A percentile compares a stretch with the other conserved stretches of the same genome.
Conservation (phyloP, 83 land plant species). For the Picea abies region DNA sequence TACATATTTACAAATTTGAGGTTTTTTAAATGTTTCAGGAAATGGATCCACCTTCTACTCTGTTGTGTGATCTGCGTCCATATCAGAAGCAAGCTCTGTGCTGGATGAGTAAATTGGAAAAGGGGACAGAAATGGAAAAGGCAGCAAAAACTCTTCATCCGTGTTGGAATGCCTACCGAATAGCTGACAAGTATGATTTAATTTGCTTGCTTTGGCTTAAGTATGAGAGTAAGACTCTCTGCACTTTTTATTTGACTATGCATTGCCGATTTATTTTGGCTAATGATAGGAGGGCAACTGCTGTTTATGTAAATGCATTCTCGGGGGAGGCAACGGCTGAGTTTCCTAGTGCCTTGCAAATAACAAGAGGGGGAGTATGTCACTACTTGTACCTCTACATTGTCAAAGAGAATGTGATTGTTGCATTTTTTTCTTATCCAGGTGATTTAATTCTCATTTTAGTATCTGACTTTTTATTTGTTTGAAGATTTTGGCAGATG, state of each 20-base stretch:
- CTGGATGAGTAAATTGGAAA: slow-evolving; percentile 83
- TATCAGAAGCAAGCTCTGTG: slow-evolving; percentile 95
- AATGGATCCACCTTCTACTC: slow-evolving; percentile 72
- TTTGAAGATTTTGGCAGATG: slow-evolving; percentile 85
- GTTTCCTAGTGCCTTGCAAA: slow-evolving; percentile 72
- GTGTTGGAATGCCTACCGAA: slow-evolving; percentile 77
- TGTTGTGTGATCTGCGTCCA: slow-evolving; percentile 65
- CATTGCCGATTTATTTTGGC: neutral
- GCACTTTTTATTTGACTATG: neutral
- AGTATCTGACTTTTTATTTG: slow-evolving; percentile 1
- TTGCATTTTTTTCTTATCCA: neutral
- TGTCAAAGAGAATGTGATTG: neutral
- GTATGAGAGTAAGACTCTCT: neutral
- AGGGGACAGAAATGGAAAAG: slow-evolving; percentile 50
- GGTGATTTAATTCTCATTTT: neutral
- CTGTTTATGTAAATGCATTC: slow-evolving; percentile 81
- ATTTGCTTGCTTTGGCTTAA: neutral
- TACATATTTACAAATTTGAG: neutral
- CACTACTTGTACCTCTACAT: neutral
- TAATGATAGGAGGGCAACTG: slow-evolving; percentile 53
- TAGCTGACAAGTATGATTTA: slow-evolving; percentile 60
- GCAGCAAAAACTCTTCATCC: slow-evolving; percentile 84
- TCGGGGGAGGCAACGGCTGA: slow-evolving; percentile 86
- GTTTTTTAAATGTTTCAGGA: slow-evolving; percentile 47
- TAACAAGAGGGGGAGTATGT: slow-evolving; percentile 86